Evolutionary conservation across 2,329 filamentous ascomycete genomes (phyloP), one percentile per base, ranked within the genome.

Genomic region (Trichoderma breve): DNA sequence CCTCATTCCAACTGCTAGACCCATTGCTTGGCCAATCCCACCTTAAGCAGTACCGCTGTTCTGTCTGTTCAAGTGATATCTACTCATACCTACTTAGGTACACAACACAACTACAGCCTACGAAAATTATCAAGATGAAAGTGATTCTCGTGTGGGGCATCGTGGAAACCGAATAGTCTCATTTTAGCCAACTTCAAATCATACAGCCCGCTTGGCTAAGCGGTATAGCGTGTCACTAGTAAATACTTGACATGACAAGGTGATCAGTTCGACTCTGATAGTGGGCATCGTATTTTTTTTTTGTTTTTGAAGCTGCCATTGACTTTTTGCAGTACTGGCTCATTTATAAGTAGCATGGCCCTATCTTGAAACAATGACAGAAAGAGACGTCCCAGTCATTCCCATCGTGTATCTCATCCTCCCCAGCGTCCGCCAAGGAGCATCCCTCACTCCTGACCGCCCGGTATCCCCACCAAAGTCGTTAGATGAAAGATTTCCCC

Each of bases 211-310:
- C 64, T 72, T 70, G 71, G 65, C 71, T 72, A 65, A 72, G 65
- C 71, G 71, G 71, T 72, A 72, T 70, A 70, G 71, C 71, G 71
- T 70, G 71, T 72, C 66, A 72, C 71, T 72, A 69, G 71, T 72
- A 72, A 36, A 36, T 30, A 28, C 60, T 65, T 63, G 71, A 72
- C 65, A 72, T 70, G 71, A 72, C 71, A 72, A 72, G 71, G 65
- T 72, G 71, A 72, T 70, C 60, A 70, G 71, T 70, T 72, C 71
- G 71, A 72, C 65, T 72, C 71, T 70, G 66, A 65, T 72, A 69
- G 66, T 69, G 71, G 71, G 71, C 71, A 70, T 3, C 34, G 7
- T 47, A 24, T 63, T 68, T 63, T 55, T 24, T 24, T 62, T 63
- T 34, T 34, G 47, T 24, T 28, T 39, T 39, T 18, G 39, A 4